These are phyloP conservation scores for Colletotrichum incanum DNA, from an alignment of 2,329 filamentous ascomycete species.

Conservation along the genomic window DNA sequence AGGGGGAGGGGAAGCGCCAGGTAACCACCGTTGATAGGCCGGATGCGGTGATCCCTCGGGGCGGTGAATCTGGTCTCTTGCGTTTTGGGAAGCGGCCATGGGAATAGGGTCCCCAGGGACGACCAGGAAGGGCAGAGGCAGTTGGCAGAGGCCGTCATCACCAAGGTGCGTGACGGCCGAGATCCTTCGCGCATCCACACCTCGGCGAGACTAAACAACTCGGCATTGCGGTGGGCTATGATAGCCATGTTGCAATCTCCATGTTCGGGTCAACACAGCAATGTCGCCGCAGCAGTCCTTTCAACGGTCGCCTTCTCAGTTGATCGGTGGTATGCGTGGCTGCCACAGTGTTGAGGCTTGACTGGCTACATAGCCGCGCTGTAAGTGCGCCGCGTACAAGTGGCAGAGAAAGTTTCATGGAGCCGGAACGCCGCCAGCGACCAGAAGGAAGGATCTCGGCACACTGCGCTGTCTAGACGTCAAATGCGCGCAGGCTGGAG, in stretches of 20 bases:
- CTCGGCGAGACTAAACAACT: neutral
- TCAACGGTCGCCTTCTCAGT: neutral
- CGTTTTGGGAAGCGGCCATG: neutral
- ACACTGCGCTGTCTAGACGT: neutral
- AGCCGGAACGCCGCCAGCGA: neutral
- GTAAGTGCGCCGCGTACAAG: neutral
- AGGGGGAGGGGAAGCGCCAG: neutral
- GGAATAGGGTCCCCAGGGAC: neutral
- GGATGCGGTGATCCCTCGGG: constrained; percentile 7
- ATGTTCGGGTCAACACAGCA: neutral
- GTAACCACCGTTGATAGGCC: neutral
- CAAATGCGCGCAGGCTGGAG: neutral
- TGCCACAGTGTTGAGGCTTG: neutral
- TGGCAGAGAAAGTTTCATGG: neutral
- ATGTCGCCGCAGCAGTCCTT: neutral
- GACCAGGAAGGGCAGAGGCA: neutral
- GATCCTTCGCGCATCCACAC: neutral
- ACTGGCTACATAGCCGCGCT: neutral
- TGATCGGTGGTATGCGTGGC: neutral
- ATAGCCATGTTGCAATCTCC: neutral
- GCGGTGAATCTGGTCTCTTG: constrained; percentile 3
- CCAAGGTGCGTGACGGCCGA: neutral
- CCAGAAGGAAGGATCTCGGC: neutral
- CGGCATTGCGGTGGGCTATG: neutral
- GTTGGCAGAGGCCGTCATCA: neutral